Conservation (phyloP, 345 rosid species). For the Syzygium aqueum region DNA sequence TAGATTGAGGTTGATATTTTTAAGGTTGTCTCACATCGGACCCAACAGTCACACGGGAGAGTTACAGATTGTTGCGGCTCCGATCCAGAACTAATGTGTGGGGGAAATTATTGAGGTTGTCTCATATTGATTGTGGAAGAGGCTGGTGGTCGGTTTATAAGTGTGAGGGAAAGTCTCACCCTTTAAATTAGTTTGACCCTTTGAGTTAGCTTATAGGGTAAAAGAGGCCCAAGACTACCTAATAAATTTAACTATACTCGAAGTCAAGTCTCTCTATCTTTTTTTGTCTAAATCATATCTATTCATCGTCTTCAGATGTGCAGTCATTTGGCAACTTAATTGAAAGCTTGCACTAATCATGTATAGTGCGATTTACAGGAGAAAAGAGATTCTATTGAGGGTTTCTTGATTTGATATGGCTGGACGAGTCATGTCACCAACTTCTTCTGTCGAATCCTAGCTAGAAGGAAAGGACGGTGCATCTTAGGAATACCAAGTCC, state of each 20-base stretch:
- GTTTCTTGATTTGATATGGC: background rate
- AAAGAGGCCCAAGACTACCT: too few relatives aligned
- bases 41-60: too few relatives aligned
- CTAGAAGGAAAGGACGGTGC: background rate
- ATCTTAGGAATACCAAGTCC: background rate
- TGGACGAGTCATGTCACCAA: background rate
- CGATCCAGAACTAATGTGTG: too few relatives aligned
- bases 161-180: too few relatives aligned
- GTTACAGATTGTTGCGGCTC: too few relatives aligned
- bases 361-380: background rate
- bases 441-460: background rate
- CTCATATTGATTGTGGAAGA: too few relatives aligned
- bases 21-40: too few relatives aligned
- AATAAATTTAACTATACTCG: background rate
- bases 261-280: background rate
- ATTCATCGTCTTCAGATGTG: background rate
- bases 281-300: background rate
- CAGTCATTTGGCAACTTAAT: background rate
- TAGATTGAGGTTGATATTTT: background rate
- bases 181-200: too few relatives aligned
- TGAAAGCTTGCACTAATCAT: background rate
- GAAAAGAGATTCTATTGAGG: background rate
- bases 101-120: too few relatives aligned
- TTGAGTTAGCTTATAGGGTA: too few relatives aligned
- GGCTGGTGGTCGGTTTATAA: too few relatives aligned